These are phyloP conservation scores for Litsea cubeba DNA, from an alignment of 164 flowering plant genomes.

Conservation along the genomic window DNA sequence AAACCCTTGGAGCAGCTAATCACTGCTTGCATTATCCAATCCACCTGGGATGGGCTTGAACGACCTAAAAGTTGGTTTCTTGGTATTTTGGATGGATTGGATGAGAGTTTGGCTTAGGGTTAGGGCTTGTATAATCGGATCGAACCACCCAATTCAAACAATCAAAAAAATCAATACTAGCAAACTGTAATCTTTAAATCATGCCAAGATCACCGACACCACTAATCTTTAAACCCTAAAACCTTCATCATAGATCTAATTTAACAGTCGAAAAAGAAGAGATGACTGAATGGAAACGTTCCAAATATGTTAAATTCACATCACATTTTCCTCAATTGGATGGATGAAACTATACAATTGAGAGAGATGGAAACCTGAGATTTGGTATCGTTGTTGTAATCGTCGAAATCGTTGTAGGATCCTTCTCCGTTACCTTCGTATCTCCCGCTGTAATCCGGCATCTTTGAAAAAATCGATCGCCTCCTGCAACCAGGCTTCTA, in stretches of 20 bases:
- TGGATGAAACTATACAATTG: not conserved
- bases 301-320: not conserved
- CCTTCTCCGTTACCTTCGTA: slow-evolving; percentile 60
- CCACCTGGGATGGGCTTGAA: no score
- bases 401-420: slow-evolving; percentile 18
- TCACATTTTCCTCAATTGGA: not conserved
- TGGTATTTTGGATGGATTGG: no score
- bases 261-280: not conserved
- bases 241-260: not conserved
- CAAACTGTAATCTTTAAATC: no score
- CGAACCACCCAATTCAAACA: no score
- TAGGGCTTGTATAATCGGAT: no score
- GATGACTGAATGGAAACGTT: not conserved
- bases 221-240: not conserved
- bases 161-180: no score
- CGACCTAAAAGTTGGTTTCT: no score
- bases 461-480: slow-evolving; percentile 3
- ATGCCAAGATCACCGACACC: not conserved
- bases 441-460: slow-evolving; percentile 51
- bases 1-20: no score
- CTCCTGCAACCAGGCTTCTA: no score
- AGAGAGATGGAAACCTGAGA: slow-evolving; percentile 30
- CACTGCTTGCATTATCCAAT: no score
- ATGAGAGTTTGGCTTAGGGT: no score
- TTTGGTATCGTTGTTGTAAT: slow-evolving; percentile 39